Percentiles rank a stretch among this genome's conserved stretches.
phyloP scores from a whole-genome alignment of 345 rosid species.

The Raphanus sativus region DNA sequence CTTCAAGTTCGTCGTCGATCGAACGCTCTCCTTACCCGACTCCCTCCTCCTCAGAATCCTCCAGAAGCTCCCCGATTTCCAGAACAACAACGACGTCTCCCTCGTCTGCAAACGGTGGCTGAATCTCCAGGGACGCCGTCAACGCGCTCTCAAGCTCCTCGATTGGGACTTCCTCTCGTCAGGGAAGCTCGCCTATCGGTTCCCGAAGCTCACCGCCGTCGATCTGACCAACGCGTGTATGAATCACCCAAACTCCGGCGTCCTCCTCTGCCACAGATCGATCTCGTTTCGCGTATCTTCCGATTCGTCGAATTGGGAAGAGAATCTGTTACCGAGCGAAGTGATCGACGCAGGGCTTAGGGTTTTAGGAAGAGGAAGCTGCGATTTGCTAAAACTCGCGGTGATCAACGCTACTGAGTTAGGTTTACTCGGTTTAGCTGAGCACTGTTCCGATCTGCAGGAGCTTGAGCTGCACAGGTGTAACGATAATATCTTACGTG shows the following conservation, averaged over 20 bases:
- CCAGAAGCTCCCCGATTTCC: slow-evolving; percentile 56
- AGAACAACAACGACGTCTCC: slow-evolving; percentile 42
- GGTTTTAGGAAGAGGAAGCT: slow-evolving; percentile 56
- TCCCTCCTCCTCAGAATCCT: slow-evolving; percentile 72
- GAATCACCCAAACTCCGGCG: slow-evolving; percentile 42
- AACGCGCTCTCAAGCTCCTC: slow-evolving; percentile 49
- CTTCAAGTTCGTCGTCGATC: slow-evolving; percentile 42
- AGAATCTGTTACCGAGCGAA: slow-evolving; percentile 52
- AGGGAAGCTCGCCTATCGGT: slow-evolving; percentile 60
- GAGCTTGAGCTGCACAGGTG: slow-evolving; percentile 79
- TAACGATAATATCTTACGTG: slow-evolving; percentile 67
- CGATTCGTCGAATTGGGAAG: slow-evolving; percentile 40
- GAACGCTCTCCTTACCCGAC: slow-evolving; percentile 68
- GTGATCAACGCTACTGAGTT: slow-evolving; percentile 70
- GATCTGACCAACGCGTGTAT: slow-evolving; percentile 55
- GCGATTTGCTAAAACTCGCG: slow-evolving; percentile 65
- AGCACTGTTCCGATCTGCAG: slow-evolving; percentile 63
- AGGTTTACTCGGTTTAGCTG: slow-evolving; percentile 64
- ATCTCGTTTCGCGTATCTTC: slow-evolving; percentile 47
- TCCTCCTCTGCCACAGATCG: slow-evolving; percentile 48
- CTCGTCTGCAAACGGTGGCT: slow-evolving; percentile 93
- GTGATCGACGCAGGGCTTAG: slow-evolving; percentile 60
- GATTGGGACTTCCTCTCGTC: slow-evolving; percentile 76
- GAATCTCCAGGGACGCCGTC: slow-evolving; percentile 68
- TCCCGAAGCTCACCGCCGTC: slow-evolving; percentile 65